These are phyloP conservation scores for Pyrus bretschneideri DNA, from an alignment of 306 rosid genomes.

Conservation along the genomic window DNA sequence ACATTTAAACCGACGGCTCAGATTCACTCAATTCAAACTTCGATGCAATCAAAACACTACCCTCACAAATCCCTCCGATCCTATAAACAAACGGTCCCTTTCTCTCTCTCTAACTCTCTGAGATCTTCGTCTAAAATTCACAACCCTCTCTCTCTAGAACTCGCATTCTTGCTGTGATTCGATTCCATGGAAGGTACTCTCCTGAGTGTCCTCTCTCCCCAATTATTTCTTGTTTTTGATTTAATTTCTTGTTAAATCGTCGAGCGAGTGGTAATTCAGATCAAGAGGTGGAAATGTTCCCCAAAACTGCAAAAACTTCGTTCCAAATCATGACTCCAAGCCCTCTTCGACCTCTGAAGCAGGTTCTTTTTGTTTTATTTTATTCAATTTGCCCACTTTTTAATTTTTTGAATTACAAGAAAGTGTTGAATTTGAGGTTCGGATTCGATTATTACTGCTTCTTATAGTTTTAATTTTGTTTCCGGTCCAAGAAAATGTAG, in stretches of 20 bases:
- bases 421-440: not conserved
- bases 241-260: not conserved
- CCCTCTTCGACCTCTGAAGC: slow-evolving; percentile 23
- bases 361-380: slow-evolving; percentile 30
- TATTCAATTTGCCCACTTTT: not conserved
- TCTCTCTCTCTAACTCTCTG: too few relatives aligned
- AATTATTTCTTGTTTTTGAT: not conserved
- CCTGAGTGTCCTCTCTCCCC: not conserved
- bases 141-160: slow-evolving; percentile 13
- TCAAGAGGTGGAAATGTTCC: not conserved
- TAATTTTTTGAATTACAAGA: not conserved
- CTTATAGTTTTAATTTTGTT: too few relatives aligned
- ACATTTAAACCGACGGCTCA: not conserved
- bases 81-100: too few relatives aligned
- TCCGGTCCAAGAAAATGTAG: not conserved
- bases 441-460: not conserved
- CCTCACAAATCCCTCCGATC: too few relatives aligned
- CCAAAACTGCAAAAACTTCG: slow-evolving; percentile 21
- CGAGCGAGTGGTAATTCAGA: slow-evolving; percentile 2
- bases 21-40: too few relatives aligned
- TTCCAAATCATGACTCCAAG: not conserved
- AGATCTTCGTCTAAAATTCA: not conserved
- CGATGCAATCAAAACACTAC: too few relatives aligned
- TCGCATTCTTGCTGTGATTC: slow-evolving; percentile 2
- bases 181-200: slow-evolving; percentile 45